A percentile compares a stretch with the other conserved stretches of the same genome.
Conservation (phyloP, 352 stramenopile genomes). For the Pythium periplocum region DNA sequence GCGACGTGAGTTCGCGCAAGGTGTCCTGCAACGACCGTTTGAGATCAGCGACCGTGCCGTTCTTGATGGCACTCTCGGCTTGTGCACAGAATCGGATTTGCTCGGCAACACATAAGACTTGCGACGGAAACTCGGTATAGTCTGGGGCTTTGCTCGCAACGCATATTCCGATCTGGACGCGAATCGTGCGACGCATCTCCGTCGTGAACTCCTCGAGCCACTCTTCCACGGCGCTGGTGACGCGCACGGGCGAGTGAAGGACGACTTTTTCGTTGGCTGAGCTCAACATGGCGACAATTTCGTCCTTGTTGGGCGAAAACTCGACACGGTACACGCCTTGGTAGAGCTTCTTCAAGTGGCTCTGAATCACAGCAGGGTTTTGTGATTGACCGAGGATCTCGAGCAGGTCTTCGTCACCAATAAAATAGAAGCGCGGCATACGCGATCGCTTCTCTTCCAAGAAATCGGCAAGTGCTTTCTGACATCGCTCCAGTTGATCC, state of each 20-base stretch:
- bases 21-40: constrained; percentile 60
- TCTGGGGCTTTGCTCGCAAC: constrained; percentile 72
- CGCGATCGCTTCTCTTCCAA: constrained; percentile 91
- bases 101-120: constrained; percentile 90
- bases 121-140: constrained; percentile 86
- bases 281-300: constrained; percentile 89
- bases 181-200: constrained; percentile 90
- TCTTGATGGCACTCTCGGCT: constrained; percentile 81
- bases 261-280: constrained; percentile 75
- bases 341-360: constrained; percentile 95
- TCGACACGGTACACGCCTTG: constrained; percentile 91
- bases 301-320: constrained; percentile 76
- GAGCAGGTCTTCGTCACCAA: constrained; percentile 94
- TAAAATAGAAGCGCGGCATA: constrained; percentile 97
- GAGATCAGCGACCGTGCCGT: constrained; percentile 58
- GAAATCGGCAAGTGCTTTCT: constrained; percentile 93
- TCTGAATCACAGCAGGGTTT: constrained; percentile 92
- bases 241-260: constrained; percentile 72
- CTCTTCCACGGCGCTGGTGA: constrained; percentile 91
- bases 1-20: constrained; percentile 59
- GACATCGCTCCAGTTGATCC: constrained; percentile 92
- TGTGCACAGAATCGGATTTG: constrained; percentile 90
- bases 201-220: constrained; percentile 91
- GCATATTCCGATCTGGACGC: constrained; percentile 69
- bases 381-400: constrained; percentile 93